Base-by-base conservation (phyloP, 306 rosid species). In the Leucaena leucocephala region DNA sequence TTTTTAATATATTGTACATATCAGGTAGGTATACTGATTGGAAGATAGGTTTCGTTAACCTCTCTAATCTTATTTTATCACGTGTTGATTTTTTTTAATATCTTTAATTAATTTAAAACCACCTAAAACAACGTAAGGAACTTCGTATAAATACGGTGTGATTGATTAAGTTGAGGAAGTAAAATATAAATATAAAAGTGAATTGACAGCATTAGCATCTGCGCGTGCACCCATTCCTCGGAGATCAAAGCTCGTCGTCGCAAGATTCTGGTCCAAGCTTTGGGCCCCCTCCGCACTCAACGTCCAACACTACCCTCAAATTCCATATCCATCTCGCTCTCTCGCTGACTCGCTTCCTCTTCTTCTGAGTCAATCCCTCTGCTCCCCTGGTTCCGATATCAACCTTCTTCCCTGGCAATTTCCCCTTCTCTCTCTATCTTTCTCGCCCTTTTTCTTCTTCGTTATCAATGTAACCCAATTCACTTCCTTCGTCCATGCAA, bases 191-290 rank as follows among this genome's bases (percentile, higher is more conserved):
- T 4, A 13, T 2, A 12, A 4, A 3, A 35, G 34, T 48, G 13
- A 1, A 5, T 12, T 13, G 73, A 55, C 75, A 65, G 68, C 79
- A 72, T 61, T 70, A 38, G 71, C 72, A 78, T 27, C 36, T 50
- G 61, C 85, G 82, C 87, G 85, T 81, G 91, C 74, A 27, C 1
- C 27, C 27, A 27, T 83, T 55, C 77, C 38, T 78, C 72, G 68
- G 54, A 36, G 65, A 61, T 77, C 76, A 10, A 8, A 78, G 80
- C 76, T 27, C 27, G 27, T 65, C 75, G 75, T 79, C 88, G 72
- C 85, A 87, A 80, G 89, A 78, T 85, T 78, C 91, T 81, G 83
- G 83, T 84, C 68, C 82, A 15, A 36, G 59, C 70, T 11, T 16
- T 8, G 22, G 70, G 59, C 19, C 63, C 54, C 43, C 40, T 58